Evolutionary conservation across 2,329 filamentous ascomycete genomes (phyloP).

Genomic region (Aspergillus thermomutatus): DNA sequence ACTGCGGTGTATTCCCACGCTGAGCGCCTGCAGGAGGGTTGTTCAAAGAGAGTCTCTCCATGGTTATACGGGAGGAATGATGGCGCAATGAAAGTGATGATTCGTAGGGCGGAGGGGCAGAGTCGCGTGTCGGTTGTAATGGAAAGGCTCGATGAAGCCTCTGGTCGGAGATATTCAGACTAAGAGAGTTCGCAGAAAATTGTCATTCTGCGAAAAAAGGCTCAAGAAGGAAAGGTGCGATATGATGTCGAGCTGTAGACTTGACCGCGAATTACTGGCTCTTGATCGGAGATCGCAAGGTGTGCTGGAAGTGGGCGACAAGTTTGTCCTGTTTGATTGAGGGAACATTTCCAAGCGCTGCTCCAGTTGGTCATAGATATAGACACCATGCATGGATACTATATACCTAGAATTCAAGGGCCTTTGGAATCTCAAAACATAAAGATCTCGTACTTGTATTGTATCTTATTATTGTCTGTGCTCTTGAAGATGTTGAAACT

Average conservation of each 20-base stretch:
- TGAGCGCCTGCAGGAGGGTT: constrained; percentile 28
- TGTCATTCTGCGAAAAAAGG: neutral
- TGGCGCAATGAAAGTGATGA: constrained; percentile 9
- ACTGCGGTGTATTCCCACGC: constrained; percentile 27
- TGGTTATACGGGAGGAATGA: constrained; percentile 14
- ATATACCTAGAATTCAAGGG: neutral
- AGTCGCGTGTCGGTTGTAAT: constrained; percentile 1
- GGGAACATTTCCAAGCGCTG: neutral
- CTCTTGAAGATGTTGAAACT: neutral
- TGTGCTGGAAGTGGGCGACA: constrained; percentile 9
- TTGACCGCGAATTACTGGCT: neutral
- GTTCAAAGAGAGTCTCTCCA: constrained; percentile 38
- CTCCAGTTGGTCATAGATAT: neutral
- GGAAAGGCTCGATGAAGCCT: neutral
- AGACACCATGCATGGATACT: neutral
- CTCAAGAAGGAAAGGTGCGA: neutral
- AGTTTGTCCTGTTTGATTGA: constrained; percentile 22
- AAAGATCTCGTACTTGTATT: neutral
- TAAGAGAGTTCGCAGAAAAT: neutral
- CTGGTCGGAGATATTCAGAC: neutral
- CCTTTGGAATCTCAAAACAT: neutral
- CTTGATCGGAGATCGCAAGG: neutral
- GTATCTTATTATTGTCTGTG: neutral
- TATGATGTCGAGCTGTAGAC: neutral
- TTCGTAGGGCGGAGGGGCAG: constrained; percentile 4